These are phyloP conservation scores for Pleurotus salmoneostramineus DNA, from an alignment of 768 basidiomycete species.

Conservation along the genomic window DNA sequence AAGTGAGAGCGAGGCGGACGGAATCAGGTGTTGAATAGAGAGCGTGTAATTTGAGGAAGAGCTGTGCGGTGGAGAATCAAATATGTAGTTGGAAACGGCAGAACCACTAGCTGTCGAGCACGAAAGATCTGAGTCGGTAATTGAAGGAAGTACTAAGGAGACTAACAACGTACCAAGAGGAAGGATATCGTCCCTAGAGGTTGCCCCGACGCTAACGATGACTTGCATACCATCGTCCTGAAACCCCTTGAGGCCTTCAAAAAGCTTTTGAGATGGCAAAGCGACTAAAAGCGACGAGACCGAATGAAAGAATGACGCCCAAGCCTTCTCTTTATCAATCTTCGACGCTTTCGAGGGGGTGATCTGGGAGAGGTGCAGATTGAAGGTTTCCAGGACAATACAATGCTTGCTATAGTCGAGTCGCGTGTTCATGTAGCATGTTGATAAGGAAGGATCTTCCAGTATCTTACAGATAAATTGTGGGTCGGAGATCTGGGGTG, in stretches of 20 bases:
- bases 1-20: background rate
- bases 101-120: background rate
- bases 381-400: background rate
- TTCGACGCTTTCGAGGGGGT: background rate
- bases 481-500: background rate
- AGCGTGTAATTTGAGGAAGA: background rate
- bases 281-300: background rate
- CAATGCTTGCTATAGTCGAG: conserved; percentile 1
- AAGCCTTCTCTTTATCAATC: background rate
- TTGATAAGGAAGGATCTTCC: background rate
- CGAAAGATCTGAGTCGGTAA: background rate
- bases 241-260: background rate
- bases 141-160: background rate
- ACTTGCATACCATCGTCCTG: background rate
- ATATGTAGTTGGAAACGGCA: background rate
- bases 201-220: background rate
- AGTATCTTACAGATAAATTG: conserved; percentile 1
- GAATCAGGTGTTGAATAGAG: background rate
- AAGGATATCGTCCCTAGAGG: background rate
- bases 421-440: background rate
- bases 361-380: background rate
- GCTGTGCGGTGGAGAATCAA: background rate
- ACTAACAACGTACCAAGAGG: background rate
- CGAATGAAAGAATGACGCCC: background rate
- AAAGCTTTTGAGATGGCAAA: background rate